phyloP scores from a whole-genome alignment of 2,329 filamentous ascomycete species.

The Dactylellina leptospora region DNA sequence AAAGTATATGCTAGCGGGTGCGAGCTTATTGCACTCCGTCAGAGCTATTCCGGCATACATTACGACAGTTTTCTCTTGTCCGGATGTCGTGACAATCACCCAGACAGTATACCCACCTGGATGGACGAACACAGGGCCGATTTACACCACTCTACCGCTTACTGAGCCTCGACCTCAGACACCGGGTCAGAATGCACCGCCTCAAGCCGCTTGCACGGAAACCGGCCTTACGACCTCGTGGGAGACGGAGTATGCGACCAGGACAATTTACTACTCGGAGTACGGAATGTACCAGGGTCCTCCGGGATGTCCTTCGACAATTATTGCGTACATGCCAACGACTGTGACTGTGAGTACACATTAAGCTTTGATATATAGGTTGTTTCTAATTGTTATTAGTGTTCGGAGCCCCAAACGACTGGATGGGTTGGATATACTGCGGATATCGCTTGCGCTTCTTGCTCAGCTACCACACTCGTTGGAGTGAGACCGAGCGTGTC shows the following conservation, averaged over 20 bases:
- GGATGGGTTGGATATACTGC: conserved; percentile 46
- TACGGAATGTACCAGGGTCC: conserved; percentile 51
- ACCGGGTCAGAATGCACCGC: background rate
- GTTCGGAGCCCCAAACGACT: conserved; percentile 39
- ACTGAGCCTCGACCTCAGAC: conserved; percentile 19
- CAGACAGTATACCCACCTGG: conserved; percentile 52
- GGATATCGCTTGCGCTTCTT: conserved; percentile 41
- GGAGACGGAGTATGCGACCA: conserved; percentile 49
- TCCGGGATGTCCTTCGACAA: conserved; percentile 41
- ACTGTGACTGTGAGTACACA: conserved; percentile 38
- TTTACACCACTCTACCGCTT: conserved; percentile 39
- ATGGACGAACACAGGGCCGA: conserved; percentile 48
- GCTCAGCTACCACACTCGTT: conserved; percentile 46
- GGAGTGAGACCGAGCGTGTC: conserved; percentile 28
- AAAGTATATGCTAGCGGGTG: conserved; percentile 38
- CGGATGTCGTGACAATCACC: conserved; percentile 47
- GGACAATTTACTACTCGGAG: conserved; percentile 41
- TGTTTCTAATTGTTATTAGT: conserved; percentile 24
- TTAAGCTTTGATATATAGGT: background rate
- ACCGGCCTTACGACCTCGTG: conserved; percentile 42
- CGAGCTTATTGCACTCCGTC: conserved; percentile 43
- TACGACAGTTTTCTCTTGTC: conserved; percentile 45
- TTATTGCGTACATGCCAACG: conserved; percentile 51
- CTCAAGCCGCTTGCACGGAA: conserved; percentile 36
- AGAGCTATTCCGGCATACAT: conserved; percentile 49